Evolutionary conservation across 1,284 basidiomycete species (phyloP).

Genomic region (Malassezia obtusa): DNA sequence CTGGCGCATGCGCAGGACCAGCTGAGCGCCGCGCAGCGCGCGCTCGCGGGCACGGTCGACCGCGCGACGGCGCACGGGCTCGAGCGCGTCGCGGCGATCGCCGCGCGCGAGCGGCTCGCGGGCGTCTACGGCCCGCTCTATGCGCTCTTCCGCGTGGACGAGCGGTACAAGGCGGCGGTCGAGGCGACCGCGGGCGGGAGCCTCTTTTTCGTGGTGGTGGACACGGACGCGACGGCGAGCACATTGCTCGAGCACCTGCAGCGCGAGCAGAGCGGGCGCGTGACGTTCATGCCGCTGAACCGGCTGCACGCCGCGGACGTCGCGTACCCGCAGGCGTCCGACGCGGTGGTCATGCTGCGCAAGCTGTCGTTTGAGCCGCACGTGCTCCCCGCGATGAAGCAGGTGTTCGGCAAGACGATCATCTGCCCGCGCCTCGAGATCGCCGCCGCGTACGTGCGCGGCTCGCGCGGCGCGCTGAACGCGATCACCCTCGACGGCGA

Average conservation of each 20-base stretch:
- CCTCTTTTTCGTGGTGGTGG: conserved; percentile 94
- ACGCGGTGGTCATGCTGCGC: conserved; percentile 67
- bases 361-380: conserved; percentile 69
- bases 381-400: conserved; percentile 77
- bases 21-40: conserved; percentile 69
- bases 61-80: conserved; percentile 83
- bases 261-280: conserved; percentile 78
- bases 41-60: conserved; percentile 74
- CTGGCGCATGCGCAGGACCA: conserved; percentile 67
- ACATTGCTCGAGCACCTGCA: conserved; percentile 83
- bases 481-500: conserved; percentile 96
- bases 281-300: conserved; percentile 97
- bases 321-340: conserved; percentile 60
- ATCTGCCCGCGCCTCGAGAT: conserved; percentile 85
- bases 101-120: conserved; percentile 61
- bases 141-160: conserved; percentile 79
- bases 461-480: conserved; percentile 68
- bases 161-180: conserved; percentile 85
- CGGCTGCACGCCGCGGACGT: conserved; percentile 69
- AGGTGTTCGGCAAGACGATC: conserved; percentile 96
- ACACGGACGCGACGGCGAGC: conserved; percentile 82
- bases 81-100: conserved; percentile 70
- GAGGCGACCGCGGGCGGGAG: conserved; percentile 91
- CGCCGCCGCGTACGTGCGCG: conserved; percentile 86
- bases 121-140: conserved; percentile 87